These are phyloP conservation scores for Mariannaea elegans DNA, from an alignment of 2,329 filamentous ascomycete species.

Conservation along the genomic window DNA sequence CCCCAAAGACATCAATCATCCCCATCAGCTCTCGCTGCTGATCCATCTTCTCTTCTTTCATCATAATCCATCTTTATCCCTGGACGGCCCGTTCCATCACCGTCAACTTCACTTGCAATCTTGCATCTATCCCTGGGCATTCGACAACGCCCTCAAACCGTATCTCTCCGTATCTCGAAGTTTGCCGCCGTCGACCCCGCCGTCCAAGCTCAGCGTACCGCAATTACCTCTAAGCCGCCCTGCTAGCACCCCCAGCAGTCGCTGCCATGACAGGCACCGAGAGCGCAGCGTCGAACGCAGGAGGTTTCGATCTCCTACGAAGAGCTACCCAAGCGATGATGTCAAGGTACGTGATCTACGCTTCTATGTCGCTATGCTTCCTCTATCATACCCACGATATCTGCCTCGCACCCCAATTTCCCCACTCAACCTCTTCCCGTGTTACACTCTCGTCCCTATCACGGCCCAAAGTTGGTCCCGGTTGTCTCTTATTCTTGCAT, in stretches of 20 bases:
- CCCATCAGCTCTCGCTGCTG: slow-evolving; percentile 33
- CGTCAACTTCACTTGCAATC: slow-evolving; percentile 10
- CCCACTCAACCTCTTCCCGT: slow-evolving; percentile 8
- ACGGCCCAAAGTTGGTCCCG: slow-evolving; percentile 27
- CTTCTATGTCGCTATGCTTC: slow-evolving; percentile 28
- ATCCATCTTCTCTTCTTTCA: slow-evolving; percentile 36
- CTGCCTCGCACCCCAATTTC: slow-evolving; percentile 7
- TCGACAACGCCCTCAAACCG: slow-evolving; percentile 31
- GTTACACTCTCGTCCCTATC: slow-evolving; percentile 13
- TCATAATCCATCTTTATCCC: slow-evolving; percentile 25
- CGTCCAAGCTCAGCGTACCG: slow-evolving; percentile 30
- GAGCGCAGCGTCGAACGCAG: slow-evolving; percentile 49
- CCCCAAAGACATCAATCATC: slow-evolving; percentile 42
- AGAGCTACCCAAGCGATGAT: slow-evolving; percentile 71
- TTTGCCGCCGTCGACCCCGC: slow-evolving; percentile 32
- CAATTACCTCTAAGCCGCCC: slow-evolving; percentile 30
- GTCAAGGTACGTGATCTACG: slow-evolving; percentile 62
- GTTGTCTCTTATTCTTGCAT: slow-evolving; percentile 2
- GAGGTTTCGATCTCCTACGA: slow-evolving; percentile 65
- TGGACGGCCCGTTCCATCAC: slow-evolving; percentile 23
- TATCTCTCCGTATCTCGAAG: slow-evolving; percentile 18
- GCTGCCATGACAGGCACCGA: slow-evolving; percentile 61
- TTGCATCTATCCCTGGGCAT: slow-evolving; percentile 26
- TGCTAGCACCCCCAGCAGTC: slow-evolving; percentile 36
- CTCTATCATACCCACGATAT: slow-evolving; percentile 17